These are phyloP conservation scores for Lenzites betulinus DNA, from an alignment of 768 basidiomycete species.

Conservation along the genomic window DNA sequence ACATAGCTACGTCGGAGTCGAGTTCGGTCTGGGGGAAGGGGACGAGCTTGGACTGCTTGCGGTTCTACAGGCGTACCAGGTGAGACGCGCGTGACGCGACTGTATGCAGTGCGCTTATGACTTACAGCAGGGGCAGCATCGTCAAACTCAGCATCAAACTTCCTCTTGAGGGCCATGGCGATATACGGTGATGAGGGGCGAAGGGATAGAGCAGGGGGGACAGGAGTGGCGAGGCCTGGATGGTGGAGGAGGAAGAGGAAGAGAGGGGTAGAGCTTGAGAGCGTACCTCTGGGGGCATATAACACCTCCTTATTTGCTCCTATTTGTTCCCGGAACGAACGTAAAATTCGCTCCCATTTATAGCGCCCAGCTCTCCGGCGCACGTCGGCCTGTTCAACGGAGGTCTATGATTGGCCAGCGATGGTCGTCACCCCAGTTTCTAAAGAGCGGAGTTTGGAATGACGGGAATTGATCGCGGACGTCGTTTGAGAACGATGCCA, in stretches of 20 bases:
- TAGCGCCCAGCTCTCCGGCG: constrained; percentile 22
- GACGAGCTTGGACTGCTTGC: constrained; percentile 73
- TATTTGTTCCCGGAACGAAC: constrained; percentile 19
- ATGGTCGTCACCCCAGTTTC: constrained; percentile 17
- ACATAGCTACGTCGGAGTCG: constrained; percentile 74
- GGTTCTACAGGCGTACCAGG: constrained; percentile 39
- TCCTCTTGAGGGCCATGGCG: constrained; percentile 75
- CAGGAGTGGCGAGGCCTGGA: not conserved
- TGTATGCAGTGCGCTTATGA: constrained; percentile 12
- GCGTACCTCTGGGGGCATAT: constrained; percentile 18
- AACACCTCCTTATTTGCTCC: constrained; percentile 21
- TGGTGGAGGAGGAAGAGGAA: constrained; percentile 3
- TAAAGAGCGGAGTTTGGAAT: constrained; percentile 17
- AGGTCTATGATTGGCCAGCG: constrained; percentile 16
- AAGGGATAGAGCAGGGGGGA: constrained; percentile 2
- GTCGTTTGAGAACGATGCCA: constrained; percentile 9
- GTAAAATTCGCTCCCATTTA: constrained; percentile 16
- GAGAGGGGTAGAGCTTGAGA: constrained; percentile 17
- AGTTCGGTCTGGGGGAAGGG: constrained; percentile 67
- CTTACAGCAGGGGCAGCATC: constrained; percentile 41
- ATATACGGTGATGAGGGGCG: not conserved
- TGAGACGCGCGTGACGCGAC: constrained; percentile 27
- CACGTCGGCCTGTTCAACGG: constrained; percentile 18
- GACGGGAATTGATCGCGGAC: constrained; percentile 9
- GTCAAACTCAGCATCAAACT: constrained; percentile 61